Evolutionary conservation across 768 basidiomycete genomes (phyloP).

Genomic region (Cystoderma amianthinum): DNA sequence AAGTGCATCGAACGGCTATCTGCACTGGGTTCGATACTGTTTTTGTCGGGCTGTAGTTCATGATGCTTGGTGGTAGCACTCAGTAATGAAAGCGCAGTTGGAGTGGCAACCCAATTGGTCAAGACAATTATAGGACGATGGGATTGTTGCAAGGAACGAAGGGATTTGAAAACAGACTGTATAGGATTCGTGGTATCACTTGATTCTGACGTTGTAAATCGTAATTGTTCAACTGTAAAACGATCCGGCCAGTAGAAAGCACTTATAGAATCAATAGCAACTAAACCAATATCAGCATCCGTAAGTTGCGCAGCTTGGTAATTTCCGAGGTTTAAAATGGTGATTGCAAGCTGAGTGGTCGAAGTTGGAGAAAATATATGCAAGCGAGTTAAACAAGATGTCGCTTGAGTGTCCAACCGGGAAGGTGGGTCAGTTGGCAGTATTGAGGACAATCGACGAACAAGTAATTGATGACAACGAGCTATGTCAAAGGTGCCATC

Average conservation of each 20-base stretch:
- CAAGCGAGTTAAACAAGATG: conserved; percentile 40
- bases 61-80: conserved; percentile 40
- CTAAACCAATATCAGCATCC: conserved; percentile 50
- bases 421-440: neutral
- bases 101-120: conserved; percentile 55
- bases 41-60: no score
- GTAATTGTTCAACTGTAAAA: conserved; percentile 50
- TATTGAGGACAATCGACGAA: conserved; percentile 26
- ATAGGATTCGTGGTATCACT: conserved; percentile 36
- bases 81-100: conserved; percentile 5
- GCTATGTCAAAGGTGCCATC: conserved; percentile 57
- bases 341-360: conserved; percentile 61
- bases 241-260: conserved; percentile 77
- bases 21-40: no score
- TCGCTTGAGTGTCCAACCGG: conserved; percentile 18
- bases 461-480: conserved; percentile 48
- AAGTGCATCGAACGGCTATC: no score
- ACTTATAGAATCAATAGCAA: conserved; percentile 73
- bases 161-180: conserved; percentile 34
- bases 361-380: conserved; percentile 69
- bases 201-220: conserved; percentile 7
- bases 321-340: conserved; percentile 48
- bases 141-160: conserved; percentile 41
- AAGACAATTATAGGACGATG: conserved; percentile 46
- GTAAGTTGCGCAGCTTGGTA: conserved; percentile 45